These are phyloP conservation scores for Paramecium caudatum DNA, from an alignment of 73 alveolate species.

Conservation along the genomic window DNA sequence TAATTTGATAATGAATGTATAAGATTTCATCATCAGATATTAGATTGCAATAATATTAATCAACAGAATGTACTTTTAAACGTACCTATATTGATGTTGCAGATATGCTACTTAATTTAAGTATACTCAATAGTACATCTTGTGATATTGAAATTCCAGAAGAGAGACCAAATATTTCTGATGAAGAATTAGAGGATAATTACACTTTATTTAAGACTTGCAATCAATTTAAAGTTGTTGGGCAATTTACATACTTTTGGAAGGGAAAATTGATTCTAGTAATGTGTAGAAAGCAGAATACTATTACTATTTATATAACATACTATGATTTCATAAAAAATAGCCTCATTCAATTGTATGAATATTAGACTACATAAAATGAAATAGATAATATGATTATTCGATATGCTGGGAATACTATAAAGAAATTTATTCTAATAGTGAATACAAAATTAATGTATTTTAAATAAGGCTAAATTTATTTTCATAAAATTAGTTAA, in stretches of 20 bases:
- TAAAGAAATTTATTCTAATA: background rate
- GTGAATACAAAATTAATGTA: background rate
- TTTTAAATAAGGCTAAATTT: background rate
- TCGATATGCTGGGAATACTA: background rate
- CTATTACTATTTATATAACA: background rate
- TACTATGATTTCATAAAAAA: background rate
- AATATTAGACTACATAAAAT: background rate
- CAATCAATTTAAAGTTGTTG: background rate
- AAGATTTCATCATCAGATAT: background rate
- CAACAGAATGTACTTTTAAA: background rate
- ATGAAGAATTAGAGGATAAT: constrained; percentile 9
- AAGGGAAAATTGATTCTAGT: background rate
- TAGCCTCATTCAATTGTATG: background rate
- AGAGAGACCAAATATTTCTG: background rate
- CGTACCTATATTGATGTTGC: background rate
- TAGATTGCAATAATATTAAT: background rate
- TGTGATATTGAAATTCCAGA: background rate
- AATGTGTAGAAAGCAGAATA: background rate
- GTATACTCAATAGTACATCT: background rate
- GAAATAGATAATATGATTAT: background rate
- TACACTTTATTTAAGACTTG: background rate
- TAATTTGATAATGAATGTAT: constrained; percentile 27
- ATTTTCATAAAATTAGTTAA: background rate
- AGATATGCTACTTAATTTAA: background rate
- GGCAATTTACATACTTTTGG: background rate